Percentiles rank a stretch among this genome's conserved stretches.
Conservation (phyloP, 352 stramenopile species). For the Elongisporangium undulatum region DNA sequence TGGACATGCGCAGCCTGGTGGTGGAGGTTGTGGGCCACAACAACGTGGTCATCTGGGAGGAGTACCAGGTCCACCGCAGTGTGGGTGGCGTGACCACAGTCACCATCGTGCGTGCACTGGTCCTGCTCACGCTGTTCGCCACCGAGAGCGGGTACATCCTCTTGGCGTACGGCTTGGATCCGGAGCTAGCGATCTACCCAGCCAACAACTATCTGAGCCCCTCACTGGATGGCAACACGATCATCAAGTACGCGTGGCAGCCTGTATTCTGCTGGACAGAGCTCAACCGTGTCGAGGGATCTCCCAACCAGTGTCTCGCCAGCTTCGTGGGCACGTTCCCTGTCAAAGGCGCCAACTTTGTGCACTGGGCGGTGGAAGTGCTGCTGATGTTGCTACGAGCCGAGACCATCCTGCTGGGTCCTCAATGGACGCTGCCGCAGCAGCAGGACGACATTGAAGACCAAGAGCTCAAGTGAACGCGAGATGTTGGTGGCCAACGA, state of each 20-base stretch:
- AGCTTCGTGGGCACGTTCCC: too few species aligned
- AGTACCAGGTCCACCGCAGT: constrained; percentile 19
- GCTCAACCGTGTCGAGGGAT: too few species aligned
- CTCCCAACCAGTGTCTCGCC: too few species aligned
- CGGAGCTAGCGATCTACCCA: background rate
- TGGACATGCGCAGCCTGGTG: constrained; percentile 28
- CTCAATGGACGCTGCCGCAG: too few species aligned
- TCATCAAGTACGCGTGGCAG: constrained; percentile 10
- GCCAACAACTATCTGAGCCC: background rate
- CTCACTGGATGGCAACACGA: background rate
- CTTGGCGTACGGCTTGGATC: background rate
- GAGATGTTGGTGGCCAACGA: too few species aligned
- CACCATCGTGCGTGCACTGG: constrained; percentile 11
- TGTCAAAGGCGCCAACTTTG: background rate
- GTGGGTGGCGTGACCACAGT: constrained; percentile 14
- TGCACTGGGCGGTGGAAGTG: background rate
- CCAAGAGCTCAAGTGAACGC: too few species aligned
- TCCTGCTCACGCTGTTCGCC: background rate
- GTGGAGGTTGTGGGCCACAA: constrained; percentile 24
- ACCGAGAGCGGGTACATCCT: background rate
- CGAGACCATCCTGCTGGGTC: background rate
- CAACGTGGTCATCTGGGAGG: constrained; percentile 36
- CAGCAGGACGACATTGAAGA: too few species aligned
- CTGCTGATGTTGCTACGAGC: background rate
- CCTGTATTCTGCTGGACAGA: constrained; percentile 16